Conservation (phyloP, 2,329 filamentous ascomycete genomes). For the Aspergillus tanneri region DNA sequence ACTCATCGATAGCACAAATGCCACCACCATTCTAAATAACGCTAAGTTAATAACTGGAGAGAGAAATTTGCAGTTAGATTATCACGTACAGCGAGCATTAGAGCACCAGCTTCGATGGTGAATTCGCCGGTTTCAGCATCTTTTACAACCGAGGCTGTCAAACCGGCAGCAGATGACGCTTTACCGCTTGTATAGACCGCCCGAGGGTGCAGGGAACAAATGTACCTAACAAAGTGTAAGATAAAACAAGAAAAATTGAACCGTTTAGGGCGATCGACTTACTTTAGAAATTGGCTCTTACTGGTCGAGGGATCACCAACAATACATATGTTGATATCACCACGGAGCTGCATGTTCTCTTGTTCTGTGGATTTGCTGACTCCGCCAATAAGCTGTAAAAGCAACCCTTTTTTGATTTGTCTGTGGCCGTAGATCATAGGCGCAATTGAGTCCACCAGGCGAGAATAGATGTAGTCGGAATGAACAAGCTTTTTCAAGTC, state of each 20-base stretch:
- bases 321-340: constrained; percentile 98
- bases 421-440: constrained; percentile 97
- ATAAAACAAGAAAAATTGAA: neutral
- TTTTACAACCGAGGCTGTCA: constrained; percentile 95
- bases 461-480: constrained; percentile 89
- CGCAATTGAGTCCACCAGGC: constrained; percentile 88
- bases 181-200: constrained; percentile 98
- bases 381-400: constrained; percentile 94
- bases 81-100: constrained; percentile 79
- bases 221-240: constrained; percentile 56
- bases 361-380: constrained; percentile 79
- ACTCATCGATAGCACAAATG: constrained; percentile 97
- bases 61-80: neutral
- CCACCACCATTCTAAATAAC: constrained; percentile 66
- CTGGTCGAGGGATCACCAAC: constrained; percentile 96
- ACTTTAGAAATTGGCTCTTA: constrained; percentile 95
- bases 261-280: constrained; percentile 23
- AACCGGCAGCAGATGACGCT: constrained; percentile 92
- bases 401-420: constrained; percentile 93
- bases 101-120: constrained; percentile 94
- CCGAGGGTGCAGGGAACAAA: constrained; percentile 93
- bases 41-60: neutral
- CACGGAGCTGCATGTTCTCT: constrained; percentile 92
- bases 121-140: constrained; percentile 98
- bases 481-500: constrained; percentile 93